Conservation (phyloP, 2,329 filamentous ascomycete genomes). For the Diaporthe citrichinensis region DNA sequence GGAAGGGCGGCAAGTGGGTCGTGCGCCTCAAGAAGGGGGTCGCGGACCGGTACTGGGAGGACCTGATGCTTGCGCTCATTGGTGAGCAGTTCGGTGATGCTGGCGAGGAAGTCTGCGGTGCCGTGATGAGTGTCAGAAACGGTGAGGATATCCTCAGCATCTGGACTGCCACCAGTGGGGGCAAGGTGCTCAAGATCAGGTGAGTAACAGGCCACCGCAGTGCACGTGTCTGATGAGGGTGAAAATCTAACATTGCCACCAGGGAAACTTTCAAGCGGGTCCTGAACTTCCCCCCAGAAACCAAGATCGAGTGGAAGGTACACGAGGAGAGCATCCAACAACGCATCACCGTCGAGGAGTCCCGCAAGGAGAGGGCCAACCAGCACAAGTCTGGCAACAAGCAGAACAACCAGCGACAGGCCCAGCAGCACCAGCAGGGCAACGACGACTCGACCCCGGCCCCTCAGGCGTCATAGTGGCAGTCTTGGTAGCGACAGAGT, state of each 20-base stretch:
- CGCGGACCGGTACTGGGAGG: constrained; percentile 96
- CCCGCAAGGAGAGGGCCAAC: constrained; percentile 84
- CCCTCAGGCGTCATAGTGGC: constrained; percentile 38
- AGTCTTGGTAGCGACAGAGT: background rate
- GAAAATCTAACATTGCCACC: constrained; percentile 22
- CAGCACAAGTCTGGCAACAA: constrained; percentile 58
- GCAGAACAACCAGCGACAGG: constrained; percentile 50
- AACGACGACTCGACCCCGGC: constrained; percentile 30
- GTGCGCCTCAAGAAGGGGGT: constrained; percentile 97
- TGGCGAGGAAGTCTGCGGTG: constrained; percentile 93
- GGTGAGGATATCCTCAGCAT: constrained; percentile 98
- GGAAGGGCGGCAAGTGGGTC: constrained; percentile 97
- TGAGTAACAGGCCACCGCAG: constrained; percentile 59
- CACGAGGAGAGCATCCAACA: constrained; percentile 97
- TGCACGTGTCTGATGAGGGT: background rate
- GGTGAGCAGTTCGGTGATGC: constrained; percentile 96
- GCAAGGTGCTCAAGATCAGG: constrained; percentile 96
- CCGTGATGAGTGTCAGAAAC: constrained; percentile 92
- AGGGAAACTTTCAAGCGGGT: constrained; percentile 96
- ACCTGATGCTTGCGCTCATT: constrained; percentile 88
- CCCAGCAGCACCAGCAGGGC: constrained; percentile 39
- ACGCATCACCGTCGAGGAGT: constrained; percentile 90
- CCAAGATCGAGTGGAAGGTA: constrained; percentile 93
- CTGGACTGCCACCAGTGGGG: constrained; percentile 95
- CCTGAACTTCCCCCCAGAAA: constrained; percentile 88